A percentile compares a stretch with the other conserved stretches of the same genome.
phyloP scores from a whole-genome alignment of 179 eudicot species.

The Camellia oleifera region DNA sequence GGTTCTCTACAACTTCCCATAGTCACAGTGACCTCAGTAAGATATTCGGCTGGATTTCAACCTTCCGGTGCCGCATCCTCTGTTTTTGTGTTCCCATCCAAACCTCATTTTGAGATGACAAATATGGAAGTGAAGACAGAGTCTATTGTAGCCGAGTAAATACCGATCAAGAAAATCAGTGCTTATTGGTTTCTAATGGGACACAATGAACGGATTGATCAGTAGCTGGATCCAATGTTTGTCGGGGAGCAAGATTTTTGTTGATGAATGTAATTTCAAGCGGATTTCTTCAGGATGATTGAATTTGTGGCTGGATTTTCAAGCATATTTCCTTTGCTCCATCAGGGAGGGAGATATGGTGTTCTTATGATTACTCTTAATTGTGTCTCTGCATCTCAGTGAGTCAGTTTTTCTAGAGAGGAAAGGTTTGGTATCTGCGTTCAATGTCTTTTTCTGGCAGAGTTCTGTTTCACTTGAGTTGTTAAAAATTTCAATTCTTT shows the following conservation, averaged over 20 bases:
- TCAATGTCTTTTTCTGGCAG: background rate
- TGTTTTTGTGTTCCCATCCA: conserved; percentile 78
- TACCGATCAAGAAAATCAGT: conserved; percentile 5
- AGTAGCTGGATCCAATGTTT: background rate
- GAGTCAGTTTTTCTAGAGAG: background rate
- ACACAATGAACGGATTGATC: background rate
- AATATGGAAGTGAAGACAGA: conserved; percentile 25
- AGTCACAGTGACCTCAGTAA: conserved; percentile 53
- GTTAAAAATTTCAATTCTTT: background rate
- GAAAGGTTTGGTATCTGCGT: background rate
- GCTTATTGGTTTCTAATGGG: background rate
- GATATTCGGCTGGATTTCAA: conserved; percentile 78
- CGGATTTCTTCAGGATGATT: background rate
- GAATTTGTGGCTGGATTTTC: background rate
- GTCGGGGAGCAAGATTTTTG: background rate
- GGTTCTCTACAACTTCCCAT: conserved; percentile 83
- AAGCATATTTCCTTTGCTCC: background rate
- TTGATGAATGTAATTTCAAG: background rate
- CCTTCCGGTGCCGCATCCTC: conserved; percentile 68
- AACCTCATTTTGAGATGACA: conserved; percentile 49
- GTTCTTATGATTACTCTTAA: background rate
- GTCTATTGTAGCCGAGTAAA: conserved; percentile 38
- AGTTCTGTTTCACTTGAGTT: background rate
- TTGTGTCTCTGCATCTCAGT: background rate
- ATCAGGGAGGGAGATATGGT: background rate